Percentiles rank a stretch among this genome's conserved stretches.
Evolutionary conservation across 768 basidiomycete genomes (phyloP).

Genomic region (Suillus brevipes): DNA sequence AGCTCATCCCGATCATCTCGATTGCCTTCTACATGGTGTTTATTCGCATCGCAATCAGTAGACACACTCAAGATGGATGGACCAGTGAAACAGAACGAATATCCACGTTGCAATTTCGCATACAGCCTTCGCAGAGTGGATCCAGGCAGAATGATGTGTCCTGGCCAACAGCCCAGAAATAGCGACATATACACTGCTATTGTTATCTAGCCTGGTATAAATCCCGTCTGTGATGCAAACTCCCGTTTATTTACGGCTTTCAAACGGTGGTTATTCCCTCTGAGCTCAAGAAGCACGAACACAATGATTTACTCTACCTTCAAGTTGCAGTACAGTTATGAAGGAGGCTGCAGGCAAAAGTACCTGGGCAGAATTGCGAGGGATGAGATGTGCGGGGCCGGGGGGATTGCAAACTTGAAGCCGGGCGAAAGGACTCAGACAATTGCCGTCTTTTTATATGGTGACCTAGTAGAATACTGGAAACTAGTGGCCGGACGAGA

Average conservation of each 20-base stretch:
- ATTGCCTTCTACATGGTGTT: constrained; percentile 47
- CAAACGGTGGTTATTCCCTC: no score
- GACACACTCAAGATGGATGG: not conserved
- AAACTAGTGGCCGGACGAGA: not conserved
- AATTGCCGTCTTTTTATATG: not conserved
- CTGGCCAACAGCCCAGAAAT: not conserved
- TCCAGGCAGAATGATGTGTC: not conserved
- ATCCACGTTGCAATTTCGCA: not conserved
- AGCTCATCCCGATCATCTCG: constrained; percentile 41
- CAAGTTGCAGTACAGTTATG: no score
- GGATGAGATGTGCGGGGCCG: not conserved
- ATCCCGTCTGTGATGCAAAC: not conserved
- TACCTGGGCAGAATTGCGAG: no score
- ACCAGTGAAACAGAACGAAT: not conserved
- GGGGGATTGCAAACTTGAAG: no score
- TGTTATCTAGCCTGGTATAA: not conserved
- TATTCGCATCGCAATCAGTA: constrained; percentile 33
- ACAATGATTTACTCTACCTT: no score
- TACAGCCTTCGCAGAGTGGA: not conserved
- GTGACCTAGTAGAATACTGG: not conserved
- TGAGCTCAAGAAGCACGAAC: no score
- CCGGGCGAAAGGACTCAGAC: not conserved
- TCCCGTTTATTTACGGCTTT: no score
- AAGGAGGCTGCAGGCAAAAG: no score
- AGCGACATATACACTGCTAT: not conserved